phyloP scores from a whole-genome alignment of 2,329 filamentous ascomycete species.

The Myrmaecium sp. region DNA sequence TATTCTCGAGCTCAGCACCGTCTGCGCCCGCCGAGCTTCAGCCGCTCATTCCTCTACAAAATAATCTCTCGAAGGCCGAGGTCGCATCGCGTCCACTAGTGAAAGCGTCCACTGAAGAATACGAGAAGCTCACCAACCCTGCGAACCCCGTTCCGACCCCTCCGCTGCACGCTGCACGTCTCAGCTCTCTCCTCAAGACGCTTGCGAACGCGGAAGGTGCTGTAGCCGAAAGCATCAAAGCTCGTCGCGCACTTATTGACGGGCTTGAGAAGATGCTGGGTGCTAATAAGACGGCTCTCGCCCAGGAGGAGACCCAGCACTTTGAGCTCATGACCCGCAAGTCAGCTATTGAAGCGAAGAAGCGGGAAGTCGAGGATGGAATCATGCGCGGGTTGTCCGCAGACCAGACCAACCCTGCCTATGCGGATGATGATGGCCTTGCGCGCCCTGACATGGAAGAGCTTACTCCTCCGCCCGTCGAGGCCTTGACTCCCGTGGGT shows the following conservation, averaged over 20 bases:
- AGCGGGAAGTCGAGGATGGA: conserved; percentile 73
- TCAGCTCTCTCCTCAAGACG: conserved; percentile 78
- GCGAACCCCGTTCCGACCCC: conserved; percentile 53
- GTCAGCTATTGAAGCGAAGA: conserved; percentile 59
- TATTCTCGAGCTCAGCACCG: conserved; percentile 44
- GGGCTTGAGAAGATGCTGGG: conserved; percentile 71
- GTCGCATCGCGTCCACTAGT: conserved; percentile 49
- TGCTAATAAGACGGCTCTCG: conserved; percentile 51
- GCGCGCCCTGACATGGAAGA: conserved; percentile 70
- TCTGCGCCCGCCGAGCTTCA: conserved; percentile 60
- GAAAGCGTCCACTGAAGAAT: conserved; percentile 61
- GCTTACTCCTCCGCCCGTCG: conserved; percentile 61
- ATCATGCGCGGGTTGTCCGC: conserved; percentile 73
- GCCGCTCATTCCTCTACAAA: conserved; percentile 57
- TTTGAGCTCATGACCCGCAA: conserved; percentile 49
- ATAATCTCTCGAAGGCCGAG: conserved; percentile 55
- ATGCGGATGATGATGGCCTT: conserved; percentile 19
- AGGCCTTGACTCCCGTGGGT: conserved; percentile 34
- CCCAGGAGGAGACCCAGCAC: conserved; percentile 51
- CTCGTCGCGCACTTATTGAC: conserved; percentile 57
- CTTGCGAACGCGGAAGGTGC: conserved; percentile 78
- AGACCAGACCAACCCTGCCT: conserved; percentile 23
- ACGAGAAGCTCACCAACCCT: conserved; percentile 65
- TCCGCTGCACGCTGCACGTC: conserved; percentile 77
- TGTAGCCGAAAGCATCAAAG: conserved; percentile 77